Conservation (phyloP, 257 asterid species). For the Mentha longifolia region DNA sequence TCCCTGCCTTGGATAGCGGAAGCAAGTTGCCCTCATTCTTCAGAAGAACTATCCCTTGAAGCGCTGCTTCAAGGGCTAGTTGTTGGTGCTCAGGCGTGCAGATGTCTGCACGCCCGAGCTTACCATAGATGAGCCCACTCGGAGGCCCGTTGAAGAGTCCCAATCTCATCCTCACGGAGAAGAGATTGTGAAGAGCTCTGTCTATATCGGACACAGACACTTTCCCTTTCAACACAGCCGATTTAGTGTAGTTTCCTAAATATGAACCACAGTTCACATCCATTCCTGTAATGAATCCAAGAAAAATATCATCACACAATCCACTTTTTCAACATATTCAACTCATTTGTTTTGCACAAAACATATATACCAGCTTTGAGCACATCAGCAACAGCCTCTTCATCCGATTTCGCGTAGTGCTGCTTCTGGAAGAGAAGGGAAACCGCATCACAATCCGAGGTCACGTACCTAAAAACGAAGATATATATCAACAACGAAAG, state of each 20-base stretch:
- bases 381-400: conserved; percentile 72
- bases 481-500: not conserved
- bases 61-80: conserved; percentile 65
- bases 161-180: conserved; percentile 67
- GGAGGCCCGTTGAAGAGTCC: conserved; percentile 71
- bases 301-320: not conserved
- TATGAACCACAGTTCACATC: conserved; percentile 68
- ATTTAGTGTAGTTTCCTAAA: conserved; percentile 50
- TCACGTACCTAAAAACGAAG: conserved; percentile 49
- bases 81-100: conserved; percentile 60
- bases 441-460: conserved; percentile 72
- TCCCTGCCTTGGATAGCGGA: conserved; percentile 53
- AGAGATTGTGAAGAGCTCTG: conserved; percentile 67
- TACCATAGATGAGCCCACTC: conserved; percentile 41
- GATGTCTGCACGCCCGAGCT: conserved; percentile 44
- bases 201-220: conserved; percentile 62
- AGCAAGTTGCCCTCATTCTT: conserved; percentile 55
- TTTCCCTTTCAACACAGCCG: conserved; percentile 58
- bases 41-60: conserved; percentile 67
- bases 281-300: conserved; percentile 48
- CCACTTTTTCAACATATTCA: not conserved
- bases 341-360: not conserved
- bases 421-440: conserved; percentile 48
- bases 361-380: conserved; percentile 64
- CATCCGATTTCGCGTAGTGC: conserved; percentile 57